A percentile compares a stretch with the other conserved stretches of the same genome.
phyloP scores from a whole-genome alignment of 208 protist species.

The Acanthamoeba pearcei region DNA sequence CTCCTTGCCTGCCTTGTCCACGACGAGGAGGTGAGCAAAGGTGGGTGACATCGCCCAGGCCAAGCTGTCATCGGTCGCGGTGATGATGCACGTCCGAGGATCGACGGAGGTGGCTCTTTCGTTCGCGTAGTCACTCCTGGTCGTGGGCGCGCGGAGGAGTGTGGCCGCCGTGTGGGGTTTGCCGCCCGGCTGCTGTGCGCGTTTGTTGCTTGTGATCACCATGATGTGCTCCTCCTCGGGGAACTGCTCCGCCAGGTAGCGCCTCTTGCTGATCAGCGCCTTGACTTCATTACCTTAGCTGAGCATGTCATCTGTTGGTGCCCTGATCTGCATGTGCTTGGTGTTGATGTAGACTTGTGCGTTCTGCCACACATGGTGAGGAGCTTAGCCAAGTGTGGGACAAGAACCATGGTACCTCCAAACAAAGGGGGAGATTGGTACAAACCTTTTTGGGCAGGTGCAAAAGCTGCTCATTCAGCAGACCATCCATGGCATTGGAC shows the following conservation, averaged over 20 bases:
- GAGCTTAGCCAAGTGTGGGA: not conserved
- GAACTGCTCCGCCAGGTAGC: not conserved
- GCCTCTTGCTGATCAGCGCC: not conserved
- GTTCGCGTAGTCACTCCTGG: not conserved
- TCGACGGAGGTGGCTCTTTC: not conserved
- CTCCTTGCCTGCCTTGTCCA: too few relatives aligned
- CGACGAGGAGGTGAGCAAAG: not conserved
- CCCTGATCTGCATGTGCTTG: not conserved
- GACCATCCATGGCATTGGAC: not conserved
- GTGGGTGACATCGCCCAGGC: not conserved
- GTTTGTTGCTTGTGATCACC: not conserved
- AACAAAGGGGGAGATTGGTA: too few relatives aligned
- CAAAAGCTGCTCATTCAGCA: not conserved
- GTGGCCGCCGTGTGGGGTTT: not conserved
- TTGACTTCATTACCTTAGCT: not conserved
- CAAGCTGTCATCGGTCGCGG: not conserved
- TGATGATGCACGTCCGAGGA: not conserved
- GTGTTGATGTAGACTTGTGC: not conserved
- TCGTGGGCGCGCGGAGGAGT: not conserved
- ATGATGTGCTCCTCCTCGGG: constrained; percentile 11
- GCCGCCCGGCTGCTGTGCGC: not conserved
- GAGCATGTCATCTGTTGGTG: not conserved
- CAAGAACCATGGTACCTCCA: too few relatives aligned
- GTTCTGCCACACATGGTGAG: not conserved
- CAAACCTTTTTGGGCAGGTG: not conserved